Base-by-base conservation (phyloP, 164 flowering plant species). In the Tinospora cordifolia region DNA sequence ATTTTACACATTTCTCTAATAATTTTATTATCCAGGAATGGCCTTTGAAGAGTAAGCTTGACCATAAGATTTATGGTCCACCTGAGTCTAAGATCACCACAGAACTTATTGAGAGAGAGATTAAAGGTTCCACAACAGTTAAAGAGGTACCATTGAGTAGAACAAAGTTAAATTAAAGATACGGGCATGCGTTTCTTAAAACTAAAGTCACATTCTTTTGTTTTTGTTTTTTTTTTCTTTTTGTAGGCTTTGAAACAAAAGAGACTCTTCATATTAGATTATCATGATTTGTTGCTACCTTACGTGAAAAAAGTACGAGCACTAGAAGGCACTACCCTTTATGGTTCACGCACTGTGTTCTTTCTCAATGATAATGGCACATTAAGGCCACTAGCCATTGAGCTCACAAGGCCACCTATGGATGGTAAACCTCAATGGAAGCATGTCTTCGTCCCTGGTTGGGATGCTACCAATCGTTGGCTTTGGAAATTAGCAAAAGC, bases 401-500 rank as follows among this genome's bases (percentile, higher is more conserved):
- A 90, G 84, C 85, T 90, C 8, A 81, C 82, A 12, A 81, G 86
- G 2, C 93, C 93, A 7, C 78, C 76, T 0, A 40, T 76, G 11
- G 74, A 75, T 0, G 75, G 69, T 11, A 78, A 83, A 68, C 84
- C 87, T 0, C 83, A 76, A 36, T 82, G 91, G 92, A 87, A 69
- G 72, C 64, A 79, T 26, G 95, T 79, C 9, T 88, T 65, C 80
- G 77, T 76, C 0, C 89, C 88, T 4, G 57, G 78, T 30, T 71
- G 62, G 63, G 74, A 87, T 22, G 79, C 90, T 46, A 87, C 94
- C 17, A 71, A 64, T 7, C 21, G 60, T 12, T 88, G 90, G 88
- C 81, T 86, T 0, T 92, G 96, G 97, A 85, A 75, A 76, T 58
- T 88, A 3, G 93, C 93, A n/a, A 90, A 87, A 74, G 83, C 82